Evolutionary conservation across 148 eudicot species (phyloP), one percentile per base, ranked within the genome.

Genomic region (Heliamphora exappendiculata): DNA sequence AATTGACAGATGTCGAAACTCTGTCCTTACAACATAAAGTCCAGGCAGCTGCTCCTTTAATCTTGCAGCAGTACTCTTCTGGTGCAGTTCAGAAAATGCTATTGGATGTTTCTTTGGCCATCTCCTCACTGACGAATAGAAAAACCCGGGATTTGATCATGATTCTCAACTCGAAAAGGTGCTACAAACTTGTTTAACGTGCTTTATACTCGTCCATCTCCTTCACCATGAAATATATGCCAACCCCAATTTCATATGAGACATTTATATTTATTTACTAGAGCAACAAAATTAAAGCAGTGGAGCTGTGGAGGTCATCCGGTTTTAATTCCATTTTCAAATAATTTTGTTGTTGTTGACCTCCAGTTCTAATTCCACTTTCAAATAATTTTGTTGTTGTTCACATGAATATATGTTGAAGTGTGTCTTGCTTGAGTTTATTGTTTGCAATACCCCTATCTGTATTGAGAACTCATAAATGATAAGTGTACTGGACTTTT

Each of bases 161-260:
- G 98, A 94, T 93, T 81, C 91, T 94, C 33, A 94, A 94, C 85
- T 94, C 98, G 37, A 94, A 81, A 84, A 94, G 98, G 98, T 94
- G 78, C 51, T 49, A 71, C 62, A 20, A 62, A 29, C 41, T 63
- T 75, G 33, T 59, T 63, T 59, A 26, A n/a, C 63, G 31, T 12
- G n/a, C 72, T 54, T 53, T 33, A 54, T 79, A 57, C 33, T 19
- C 37, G 47, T 73, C 49, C 26, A 22, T 63, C 70, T 53, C 51
- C 28, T 22, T 59, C 37, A 57, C 37, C 20, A 34, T 20, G 42
- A 70, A 55, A 1, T 31, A 11, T 10, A 3, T 49, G 24, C 13
- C 39, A 11, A 26, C 51, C 42, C 29, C 42, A 53, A 49, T 39
- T 39, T 39, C 42, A 39, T 39, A 39, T 39, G 47, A 44, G 2